phyloP scores from a whole-genome alignment of 2,329 filamentous ascomycete species.

The Cercospora sp. region DNA sequence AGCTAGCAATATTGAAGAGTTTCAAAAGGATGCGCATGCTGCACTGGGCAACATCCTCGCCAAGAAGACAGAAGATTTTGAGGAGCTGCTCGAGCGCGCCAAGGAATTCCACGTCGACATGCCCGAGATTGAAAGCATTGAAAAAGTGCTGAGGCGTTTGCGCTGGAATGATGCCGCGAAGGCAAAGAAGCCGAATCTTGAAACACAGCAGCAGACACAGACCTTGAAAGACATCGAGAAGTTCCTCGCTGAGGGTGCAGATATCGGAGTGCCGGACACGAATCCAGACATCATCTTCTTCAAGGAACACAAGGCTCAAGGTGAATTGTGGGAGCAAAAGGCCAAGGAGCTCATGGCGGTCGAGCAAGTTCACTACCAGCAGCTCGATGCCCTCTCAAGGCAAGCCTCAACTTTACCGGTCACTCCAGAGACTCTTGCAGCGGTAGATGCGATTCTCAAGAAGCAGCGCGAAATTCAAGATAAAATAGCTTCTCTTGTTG shows the following conservation, averaged over 20 bases:
- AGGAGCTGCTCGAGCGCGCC: conserved; percentile 87
- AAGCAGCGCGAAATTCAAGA: conserved; percentile 94
- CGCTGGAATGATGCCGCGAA: conserved; percentile 84
- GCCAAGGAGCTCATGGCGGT: conserved; percentile 90
- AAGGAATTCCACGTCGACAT: conserved; percentile 89
- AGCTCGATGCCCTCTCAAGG: conserved; percentile 84
- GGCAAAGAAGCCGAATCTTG: conserved; percentile 45
- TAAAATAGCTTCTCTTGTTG: conserved; percentile 78
- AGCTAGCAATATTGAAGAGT: conserved; percentile 78
- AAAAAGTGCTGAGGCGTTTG: conserved; percentile 77
- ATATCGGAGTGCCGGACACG: conserved; percentile 74
- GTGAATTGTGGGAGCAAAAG: conserved; percentile 88
- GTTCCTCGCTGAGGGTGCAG: conserved; percentile 73
- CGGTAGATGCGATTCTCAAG: conserved; percentile 87
- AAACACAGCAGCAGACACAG: conserved; percentile 54
- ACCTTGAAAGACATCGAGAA: conserved; percentile 76
- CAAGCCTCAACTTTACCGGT: conserved; percentile 82
- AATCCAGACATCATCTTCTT: conserved; percentile 78
- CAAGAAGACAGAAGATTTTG: conserved; percentile 71
- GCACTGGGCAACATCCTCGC: conserved; percentile 67
- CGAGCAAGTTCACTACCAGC: conserved; percentile 88
- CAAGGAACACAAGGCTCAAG: conserved; percentile 71
- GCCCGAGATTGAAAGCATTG: conserved; percentile 79
- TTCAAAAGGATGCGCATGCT: conserved; percentile 72
- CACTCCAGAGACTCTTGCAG: conserved; percentile 72